Conservation (phyloP, 768 basidiomycete genomes). For the Lentinula guzmanii region DNA sequence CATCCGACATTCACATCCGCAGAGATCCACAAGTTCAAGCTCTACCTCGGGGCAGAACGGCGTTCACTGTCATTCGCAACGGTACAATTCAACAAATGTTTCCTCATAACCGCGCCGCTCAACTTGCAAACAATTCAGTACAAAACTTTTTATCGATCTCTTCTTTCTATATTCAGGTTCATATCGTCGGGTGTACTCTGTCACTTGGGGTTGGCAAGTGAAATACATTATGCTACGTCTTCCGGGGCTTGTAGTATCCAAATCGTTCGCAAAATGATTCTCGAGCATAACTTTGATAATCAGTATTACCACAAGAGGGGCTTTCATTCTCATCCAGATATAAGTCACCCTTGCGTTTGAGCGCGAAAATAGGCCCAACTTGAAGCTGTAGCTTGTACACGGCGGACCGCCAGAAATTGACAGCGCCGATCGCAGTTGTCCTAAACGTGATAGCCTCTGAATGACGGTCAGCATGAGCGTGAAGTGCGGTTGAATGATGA, state of each 20-base stretch:
- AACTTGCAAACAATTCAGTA: not conserved
- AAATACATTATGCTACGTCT: not conserved
- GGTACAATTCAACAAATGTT: not conserved
- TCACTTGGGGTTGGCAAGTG: too few relatives aligned
- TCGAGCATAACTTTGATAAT: not conserved
- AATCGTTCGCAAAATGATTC: not conserved
- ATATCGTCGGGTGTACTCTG: not conserved
- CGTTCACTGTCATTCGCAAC: not conserved
- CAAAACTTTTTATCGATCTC: not conserved
- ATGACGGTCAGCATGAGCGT: not conserved
- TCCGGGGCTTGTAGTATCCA: not conserved
- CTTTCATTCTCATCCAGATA: too few relatives aligned
- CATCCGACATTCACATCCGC: not conserved
- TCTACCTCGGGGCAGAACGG: not conserved
- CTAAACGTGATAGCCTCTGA: not conserved
- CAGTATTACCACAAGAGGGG: not conserved
- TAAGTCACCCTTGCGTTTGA: too few relatives aligned
- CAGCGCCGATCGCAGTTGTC: not conserved
- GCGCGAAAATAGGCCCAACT: too few relatives aligned
- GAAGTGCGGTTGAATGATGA: not conserved
- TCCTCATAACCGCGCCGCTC: not conserved
- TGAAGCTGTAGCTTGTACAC: too few relatives aligned
- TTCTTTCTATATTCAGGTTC: not conserved
- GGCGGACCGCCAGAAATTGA: not conserved
- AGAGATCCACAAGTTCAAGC: not conserved